phyloP scores from a whole-genome alignment of 164 flowering plant genomes.

The Buxus sempervirens region DNA sequence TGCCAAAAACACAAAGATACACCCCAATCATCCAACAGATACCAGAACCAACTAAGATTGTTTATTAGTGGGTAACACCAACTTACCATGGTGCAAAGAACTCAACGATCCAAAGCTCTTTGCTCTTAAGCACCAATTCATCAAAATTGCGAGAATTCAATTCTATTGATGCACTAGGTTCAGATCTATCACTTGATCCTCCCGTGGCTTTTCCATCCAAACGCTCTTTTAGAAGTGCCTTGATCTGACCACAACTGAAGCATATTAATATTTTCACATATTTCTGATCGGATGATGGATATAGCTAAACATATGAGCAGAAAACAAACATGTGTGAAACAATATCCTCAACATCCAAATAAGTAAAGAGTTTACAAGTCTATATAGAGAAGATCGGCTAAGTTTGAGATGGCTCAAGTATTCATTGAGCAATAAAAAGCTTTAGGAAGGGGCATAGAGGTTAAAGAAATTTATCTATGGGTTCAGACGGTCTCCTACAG shows the following conservation, averaged over 20 bases:
- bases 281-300: not conserved
- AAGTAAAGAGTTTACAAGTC: no score
- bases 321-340: not conserved
- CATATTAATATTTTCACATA: constrained; percentile 1
- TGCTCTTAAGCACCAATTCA: constrained; percentile 78
- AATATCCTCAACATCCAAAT: not conserved
- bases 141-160: constrained; percentile 81
- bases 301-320: not conserved
- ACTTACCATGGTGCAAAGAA: constrained; percentile 98
- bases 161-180: constrained; percentile 73
- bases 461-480: no score
- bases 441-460: no score
- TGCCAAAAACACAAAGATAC: not conserved
- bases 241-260: constrained; percentile 45
- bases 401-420: not conserved
- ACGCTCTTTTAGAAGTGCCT: constrained; percentile 75
- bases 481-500: no score
- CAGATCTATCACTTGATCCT: constrained; percentile 67
- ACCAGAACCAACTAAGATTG: constrained; percentile 6
- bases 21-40: not conserved
- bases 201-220: constrained; percentile 69
- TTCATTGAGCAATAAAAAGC: not conserved
- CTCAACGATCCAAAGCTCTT: constrained; percentile 96
- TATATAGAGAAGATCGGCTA: not conserved
- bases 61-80: constrained; percentile 12